Evolutionary conservation across 2,329 filamentous ascomycete genomes (phyloP), one percentile per base, ranked within the genome.

Genomic region (Exophiala viscosa): DNA sequence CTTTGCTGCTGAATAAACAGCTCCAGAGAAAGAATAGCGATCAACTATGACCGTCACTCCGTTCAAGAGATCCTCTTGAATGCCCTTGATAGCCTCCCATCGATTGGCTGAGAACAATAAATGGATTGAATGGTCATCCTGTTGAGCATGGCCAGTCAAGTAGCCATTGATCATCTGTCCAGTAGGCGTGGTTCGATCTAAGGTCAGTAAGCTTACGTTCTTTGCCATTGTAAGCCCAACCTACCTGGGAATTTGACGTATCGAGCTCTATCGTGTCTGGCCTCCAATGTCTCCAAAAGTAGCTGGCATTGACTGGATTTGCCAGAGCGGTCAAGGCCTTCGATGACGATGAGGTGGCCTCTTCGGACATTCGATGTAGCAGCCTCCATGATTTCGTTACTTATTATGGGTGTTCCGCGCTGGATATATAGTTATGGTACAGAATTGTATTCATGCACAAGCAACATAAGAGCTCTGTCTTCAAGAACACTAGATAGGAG

Each of bases 1-100:
- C 67, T 97, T 97, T 3, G 93, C 92, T 0, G 90, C 89, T 18
- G 86, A 90, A 74, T 97, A 99, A 45, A 96, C 90, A 52, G 91
- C 88, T 48, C 93, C 93, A 15, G 88, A 93, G 75, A 96, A 92
- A 68, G 95, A 95, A 74, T 97, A 99, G 43, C 93, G 85, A 70
- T 99, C 93, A 61, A 92, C 85, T 35, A 99, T 76, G 31, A 99
- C 79, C 0, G 83, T 93, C 15, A 78, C 84, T 7, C 92, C 91
- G 1, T 75, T 69, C 1, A 75, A 72, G 5, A 96, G 74, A 48
- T 74, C 69, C 34, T 67, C 55, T 32, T 69, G 64, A 33, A 77
- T 76, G 39, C 64, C 64, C 23, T 66, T 65, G 11, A 73, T 70
- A 36, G 75, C 69, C 66, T 96, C 91, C 91, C 91, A 96, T 43